Evolutionary conservation across 78 protist genomes (phyloP).

Genomic region (Isochrysis galbana): DNA sequence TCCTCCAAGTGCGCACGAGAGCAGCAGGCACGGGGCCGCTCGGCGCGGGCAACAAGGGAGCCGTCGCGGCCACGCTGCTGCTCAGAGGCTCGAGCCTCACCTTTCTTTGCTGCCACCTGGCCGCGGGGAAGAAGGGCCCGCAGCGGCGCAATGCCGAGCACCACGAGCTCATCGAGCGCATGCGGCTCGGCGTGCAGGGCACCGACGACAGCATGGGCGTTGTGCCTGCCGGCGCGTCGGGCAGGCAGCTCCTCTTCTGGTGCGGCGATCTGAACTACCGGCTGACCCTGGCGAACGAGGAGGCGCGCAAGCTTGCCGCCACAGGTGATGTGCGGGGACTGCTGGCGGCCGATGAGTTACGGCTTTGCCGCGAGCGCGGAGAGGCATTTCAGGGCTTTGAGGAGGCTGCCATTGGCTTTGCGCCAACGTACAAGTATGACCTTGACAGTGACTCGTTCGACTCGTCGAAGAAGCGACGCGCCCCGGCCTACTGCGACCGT

Average conservation of each 20-base stretch:
- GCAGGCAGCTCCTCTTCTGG: neutral
- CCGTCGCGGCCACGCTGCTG: neutral
- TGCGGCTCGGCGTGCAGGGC: neutral
- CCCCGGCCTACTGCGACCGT: conserved; percentile 28
- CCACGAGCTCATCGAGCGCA: neutral
- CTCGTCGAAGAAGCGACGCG: conserved; percentile 15
- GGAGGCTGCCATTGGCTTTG: neutral
- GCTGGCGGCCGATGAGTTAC: neutral
- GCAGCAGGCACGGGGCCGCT: neutral
- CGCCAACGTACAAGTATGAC: conserved; percentile 42
- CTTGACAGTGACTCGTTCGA: neutral
- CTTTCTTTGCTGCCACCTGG: neutral
- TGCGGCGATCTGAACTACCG: conserved; percentile 14
- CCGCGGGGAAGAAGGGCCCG: neutral
- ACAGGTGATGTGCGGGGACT: neutral
- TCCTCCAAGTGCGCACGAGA: neutral
- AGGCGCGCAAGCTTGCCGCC: neutral
- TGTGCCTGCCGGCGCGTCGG: too few species aligned
- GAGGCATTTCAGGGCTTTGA: neutral
- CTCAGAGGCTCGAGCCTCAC: neutral
- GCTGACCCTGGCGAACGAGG: neutral
- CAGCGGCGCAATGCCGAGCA: neutral
- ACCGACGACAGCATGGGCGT: neutral
- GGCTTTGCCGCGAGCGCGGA: neutral
- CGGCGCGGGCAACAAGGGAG: conserved; percentile 1